Base-by-base conservation (phyloP, 2,329 filamentous ascomycete species). In the Fusarium paranaense region DNA sequence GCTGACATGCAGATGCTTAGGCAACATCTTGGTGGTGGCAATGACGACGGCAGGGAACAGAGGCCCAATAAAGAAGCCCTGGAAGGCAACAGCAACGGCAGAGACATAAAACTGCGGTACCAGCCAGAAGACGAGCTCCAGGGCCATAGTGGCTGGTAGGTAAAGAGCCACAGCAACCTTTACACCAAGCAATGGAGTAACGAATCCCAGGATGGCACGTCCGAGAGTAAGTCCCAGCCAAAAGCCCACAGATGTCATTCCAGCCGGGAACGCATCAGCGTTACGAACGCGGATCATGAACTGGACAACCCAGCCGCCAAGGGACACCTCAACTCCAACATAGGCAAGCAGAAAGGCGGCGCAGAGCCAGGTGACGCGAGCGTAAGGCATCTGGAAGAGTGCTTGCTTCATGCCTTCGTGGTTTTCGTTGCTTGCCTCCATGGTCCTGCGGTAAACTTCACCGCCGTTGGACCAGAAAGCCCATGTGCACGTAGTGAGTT, bases 231-330 rank as follows among this genome's bases (percentile, higher is more conserved):
- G 87, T 0, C 94, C 94, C 22, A 94, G 87, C 94, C 94, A 97
- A 82, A 95, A 96, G 0, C 93, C 94, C 2, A 93, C 95, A 0
- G 92, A 91, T 0, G 91, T 91, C 86, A 96, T 93, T 11, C 94
- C 93, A 30, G 90, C 91, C 0, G 90, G 89, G 74, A 95, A 95
- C 0, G 89, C 83, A 5, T 85, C 87, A 1, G 90, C 93, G n/a
- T 91, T 82, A 7, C 94, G 89, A 7, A 95, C 91, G 37, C 90
- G 88, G 30, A 94, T 91, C 93, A 97, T 96, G 81, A 97, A 96
- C 6, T 91, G 91, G 62, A 95, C 92, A 66, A 97, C 93, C 94
- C 94, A 97, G 6, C 94, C 94, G 22, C 93, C 93, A 0, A 95
- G 87, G 0, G 91, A 91, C 52, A 94, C 92, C 81, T 97, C 94